Base-by-base conservation (phyloP, 2,329 filamentous ascomycete species). In the Fusarium devonianum region DNA sequence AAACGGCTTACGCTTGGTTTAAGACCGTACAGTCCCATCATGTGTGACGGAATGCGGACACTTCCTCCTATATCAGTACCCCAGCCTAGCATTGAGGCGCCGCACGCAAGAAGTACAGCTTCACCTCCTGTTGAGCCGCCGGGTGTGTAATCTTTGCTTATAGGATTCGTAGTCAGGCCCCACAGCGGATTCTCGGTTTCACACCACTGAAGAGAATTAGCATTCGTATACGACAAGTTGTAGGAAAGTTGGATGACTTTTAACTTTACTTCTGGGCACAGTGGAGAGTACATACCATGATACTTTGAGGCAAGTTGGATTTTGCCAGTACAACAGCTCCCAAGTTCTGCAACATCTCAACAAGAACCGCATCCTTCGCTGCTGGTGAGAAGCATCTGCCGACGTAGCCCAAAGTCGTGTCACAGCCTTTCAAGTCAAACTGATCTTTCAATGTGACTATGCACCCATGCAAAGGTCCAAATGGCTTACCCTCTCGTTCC, bases 331-430 rank as follows among this genome's bases (percentile, higher is more conserved):
- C 61, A 1, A 85, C 62, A 0, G 79, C 81, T 0, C 83, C 82
- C 33, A 81, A 64, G 0, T 65, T 56, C 21, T 73, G 73, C 12
- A 85, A 59, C 37, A 82, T 75, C 11, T 73, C 66, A 2, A 83
- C 78, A 0, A 85, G 53, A 4, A 77, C 77, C 0, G 62, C 62
- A 60, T 85, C 76, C 7, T 78, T 71, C 0, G 52, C 47, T 2
- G 80, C 80, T 1, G 80, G 80, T 2, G 73, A 64, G 43, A 79
- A 78, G 0, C 79, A 73, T 35, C 73, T 71, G 7, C 72, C 73
- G 2, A 83, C 78, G 56, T 86, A 86, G 6, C 84, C 84, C 4
- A 86, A 68, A 0, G 84, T 85, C 0, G 78, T 78, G 42, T 86
- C 81, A 4, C 77, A 65, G 2, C 80, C 83, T 49, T 78, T 78